Percentiles rank a stretch among this genome's conserved stretches.
These are phyloP conservation scores for Strobilomyces dryophilus DNA, from an alignment of 768 basidiomycete species.

Conservation along the genomic window DNA sequence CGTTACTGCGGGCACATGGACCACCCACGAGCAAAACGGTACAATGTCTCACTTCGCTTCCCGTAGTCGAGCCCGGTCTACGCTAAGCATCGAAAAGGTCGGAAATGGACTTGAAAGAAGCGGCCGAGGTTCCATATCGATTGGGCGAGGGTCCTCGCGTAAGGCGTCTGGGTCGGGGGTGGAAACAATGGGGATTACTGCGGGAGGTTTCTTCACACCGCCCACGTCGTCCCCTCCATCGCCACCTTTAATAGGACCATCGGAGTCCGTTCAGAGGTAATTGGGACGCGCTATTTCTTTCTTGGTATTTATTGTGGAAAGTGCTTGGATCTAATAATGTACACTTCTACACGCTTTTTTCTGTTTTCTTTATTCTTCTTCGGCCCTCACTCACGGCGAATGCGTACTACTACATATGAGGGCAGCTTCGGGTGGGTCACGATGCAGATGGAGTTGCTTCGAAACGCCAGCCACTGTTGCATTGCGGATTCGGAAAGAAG, in stretches of 20 bases:
- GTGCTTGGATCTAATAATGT: not conserved
- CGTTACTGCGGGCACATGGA: slow-evolving; percentile 24
- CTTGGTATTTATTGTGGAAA: not conserved
- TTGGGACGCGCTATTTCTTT: not conserved
- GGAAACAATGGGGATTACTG: slow-evolving; percentile 71
- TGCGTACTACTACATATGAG: no score
- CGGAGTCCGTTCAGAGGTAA: slow-evolving; percentile 4
- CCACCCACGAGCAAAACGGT: slow-evolving; percentile 30
- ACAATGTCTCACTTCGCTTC: slow-evolving; percentile 28
- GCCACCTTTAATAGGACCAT: slow-evolving; percentile 12
- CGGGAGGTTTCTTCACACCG: slow-evolving; percentile 71
- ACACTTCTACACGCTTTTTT: not conserved
- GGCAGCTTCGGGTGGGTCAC: no score
- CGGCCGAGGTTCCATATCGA: slow-evolving; percentile 55
- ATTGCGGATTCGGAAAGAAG: no score
- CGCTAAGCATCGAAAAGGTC: slow-evolving; percentile 58
- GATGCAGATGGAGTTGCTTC: no score
- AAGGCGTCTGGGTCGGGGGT: slow-evolving; percentile 72
- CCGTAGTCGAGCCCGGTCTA: slow-evolving; percentile 47
- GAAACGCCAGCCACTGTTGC: no score
- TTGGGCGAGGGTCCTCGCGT: slow-evolving; percentile 56
- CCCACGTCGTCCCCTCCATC: slow-evolving; percentile 36
- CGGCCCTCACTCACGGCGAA: no score
- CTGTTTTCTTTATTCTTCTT: not conserved
- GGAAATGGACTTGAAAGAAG: slow-evolving; percentile 27